These are phyloP conservation scores for Globisporangium nunn DNA, from an alignment of 352 stramenopile genomes.

Conservation along the genomic window DNA sequence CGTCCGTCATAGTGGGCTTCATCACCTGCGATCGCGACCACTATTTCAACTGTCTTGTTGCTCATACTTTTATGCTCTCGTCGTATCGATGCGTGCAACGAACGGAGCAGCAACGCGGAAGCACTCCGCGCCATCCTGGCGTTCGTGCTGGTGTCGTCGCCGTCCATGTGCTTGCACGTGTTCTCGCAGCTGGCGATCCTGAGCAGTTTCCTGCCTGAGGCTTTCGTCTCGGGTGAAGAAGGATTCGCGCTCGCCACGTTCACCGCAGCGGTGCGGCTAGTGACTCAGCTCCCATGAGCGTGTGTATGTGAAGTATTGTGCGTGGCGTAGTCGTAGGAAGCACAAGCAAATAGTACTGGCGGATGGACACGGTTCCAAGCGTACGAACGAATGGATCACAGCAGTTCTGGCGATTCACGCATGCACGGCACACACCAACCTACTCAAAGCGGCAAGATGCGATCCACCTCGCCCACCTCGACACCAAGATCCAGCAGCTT, in stretches of 20 bases:
- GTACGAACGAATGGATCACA: not conserved
- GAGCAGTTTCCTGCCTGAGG: conserved; percentile 36
- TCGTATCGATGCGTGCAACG: no score
- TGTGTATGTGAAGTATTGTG: not conserved
- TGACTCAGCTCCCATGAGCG: conserved; percentile 23
- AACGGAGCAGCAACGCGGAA: conserved; percentile 23
- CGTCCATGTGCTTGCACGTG: conserved; percentile 32
- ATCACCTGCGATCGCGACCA: not conserved
- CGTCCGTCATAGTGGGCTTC: not conserved
- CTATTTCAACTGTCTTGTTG: no score
- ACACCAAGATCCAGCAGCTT: conserved; percentile 32
- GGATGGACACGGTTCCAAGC: not conserved
- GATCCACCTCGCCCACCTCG: conserved; percentile 12
- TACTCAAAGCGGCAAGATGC: conserved; percentile 13
- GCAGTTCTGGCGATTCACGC: not conserved
- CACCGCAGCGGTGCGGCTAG: conserved; percentile 32
- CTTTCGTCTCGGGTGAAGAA: conserved; percentile 23
- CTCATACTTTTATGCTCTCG: no score
- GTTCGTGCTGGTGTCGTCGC: conserved; percentile 45
- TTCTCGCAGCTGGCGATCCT: conserved; percentile 59
- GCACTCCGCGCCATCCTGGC: conserved; percentile 42
- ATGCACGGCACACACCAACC: not conserved
- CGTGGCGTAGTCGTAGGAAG: not conserved
- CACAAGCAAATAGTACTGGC: not conserved
- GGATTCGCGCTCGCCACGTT: conserved; percentile 53